Percentiles rank a stretch among this genome's conserved stretches.
phyloP scores from a whole-genome alignment of 148 eudicot species.

The Camellia sinensis region DNA sequence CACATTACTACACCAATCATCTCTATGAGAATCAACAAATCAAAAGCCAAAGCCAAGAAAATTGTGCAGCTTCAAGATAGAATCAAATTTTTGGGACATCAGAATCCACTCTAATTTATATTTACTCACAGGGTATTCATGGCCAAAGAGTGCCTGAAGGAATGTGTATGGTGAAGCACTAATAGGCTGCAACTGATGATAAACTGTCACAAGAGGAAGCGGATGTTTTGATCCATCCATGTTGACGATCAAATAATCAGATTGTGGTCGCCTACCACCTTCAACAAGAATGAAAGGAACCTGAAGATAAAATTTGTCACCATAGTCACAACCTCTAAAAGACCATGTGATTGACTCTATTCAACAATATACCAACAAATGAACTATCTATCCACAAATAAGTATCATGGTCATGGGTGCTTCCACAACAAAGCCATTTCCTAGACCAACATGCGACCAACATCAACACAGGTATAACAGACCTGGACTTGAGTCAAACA shows the following conservation, averaged over 20 bases:
- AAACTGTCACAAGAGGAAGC: constrained; percentile 78
- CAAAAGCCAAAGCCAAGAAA: not conserved
- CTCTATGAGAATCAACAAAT: not conserved
- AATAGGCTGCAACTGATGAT: constrained; percentile 76
- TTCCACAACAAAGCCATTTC: not conserved
- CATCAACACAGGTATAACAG: not conserved
- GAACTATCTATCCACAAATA: not conserved
- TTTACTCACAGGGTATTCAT: constrained; percentile 74
- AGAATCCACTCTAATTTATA: not conserved
- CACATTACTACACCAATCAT: constrained; percentile 7
- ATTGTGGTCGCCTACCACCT: constrained; percentile 46
- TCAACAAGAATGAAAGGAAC: constrained; percentile 87
- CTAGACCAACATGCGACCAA: not conserved
- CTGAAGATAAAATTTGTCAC: constrained; percentile 26
- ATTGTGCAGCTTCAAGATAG: not conserved
- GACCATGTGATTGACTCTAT: not conserved
- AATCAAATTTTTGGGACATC: not conserved
- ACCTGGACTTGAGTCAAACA: not conserved
- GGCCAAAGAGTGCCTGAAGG: constrained; percentile 79
- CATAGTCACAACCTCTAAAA: not conserved
- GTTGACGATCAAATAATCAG: constrained; percentile 63
- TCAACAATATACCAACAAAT: not conserved
- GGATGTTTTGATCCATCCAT: constrained; percentile 84
- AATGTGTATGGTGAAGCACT: constrained; percentile 66
- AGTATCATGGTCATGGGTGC: not conserved